Evolutionary conservation across 345 rosid genomes (phyloP).

Genomic region (Trapa bicornis): DNA sequence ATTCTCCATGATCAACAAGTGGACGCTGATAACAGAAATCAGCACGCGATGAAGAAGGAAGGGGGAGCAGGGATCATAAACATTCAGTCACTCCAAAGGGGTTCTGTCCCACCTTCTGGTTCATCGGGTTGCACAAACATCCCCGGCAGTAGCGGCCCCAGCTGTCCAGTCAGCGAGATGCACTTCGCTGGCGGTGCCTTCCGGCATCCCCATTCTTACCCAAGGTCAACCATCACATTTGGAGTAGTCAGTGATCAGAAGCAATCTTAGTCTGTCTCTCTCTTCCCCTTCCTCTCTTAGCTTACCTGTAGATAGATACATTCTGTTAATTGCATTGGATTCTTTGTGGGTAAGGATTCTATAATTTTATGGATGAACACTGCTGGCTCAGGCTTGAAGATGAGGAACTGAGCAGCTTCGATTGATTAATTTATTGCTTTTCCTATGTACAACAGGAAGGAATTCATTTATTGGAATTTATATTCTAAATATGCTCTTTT

Average conservation of each 20-base stretch:
- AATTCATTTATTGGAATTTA: no score
- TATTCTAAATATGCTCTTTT: no score
- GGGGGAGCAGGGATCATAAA: neutral
- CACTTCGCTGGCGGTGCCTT: slow-evolving; percentile 2
- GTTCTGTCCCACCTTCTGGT: neutral
- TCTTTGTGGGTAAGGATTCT: no score
- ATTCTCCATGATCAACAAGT: neutral
- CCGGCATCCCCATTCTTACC: neutral
- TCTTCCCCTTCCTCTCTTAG: no score
- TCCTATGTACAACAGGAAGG: no score
- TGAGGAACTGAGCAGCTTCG: no score
- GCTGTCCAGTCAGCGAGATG: slow-evolving; percentile 3
- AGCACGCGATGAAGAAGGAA: neutral
- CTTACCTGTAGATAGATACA: no score
- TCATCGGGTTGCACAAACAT: slow-evolving; percentile 5
- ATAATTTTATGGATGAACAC: no score
- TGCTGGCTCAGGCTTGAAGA: no score
- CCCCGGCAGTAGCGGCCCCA: slow-evolving; percentile 1
- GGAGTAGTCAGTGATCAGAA: neutral
- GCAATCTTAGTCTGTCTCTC: neutral
- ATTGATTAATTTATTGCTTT: no score
- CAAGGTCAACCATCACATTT: neutral
- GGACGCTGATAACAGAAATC: no score
- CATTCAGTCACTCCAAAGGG: slow-evolving; percentile 1
- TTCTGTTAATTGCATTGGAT: no score